These are phyloP conservation scores for Pyrenochaeta sp. DNA, from an alignment of 2,329 filamentous ascomycete genomes.

Conservation along the genomic window DNA sequence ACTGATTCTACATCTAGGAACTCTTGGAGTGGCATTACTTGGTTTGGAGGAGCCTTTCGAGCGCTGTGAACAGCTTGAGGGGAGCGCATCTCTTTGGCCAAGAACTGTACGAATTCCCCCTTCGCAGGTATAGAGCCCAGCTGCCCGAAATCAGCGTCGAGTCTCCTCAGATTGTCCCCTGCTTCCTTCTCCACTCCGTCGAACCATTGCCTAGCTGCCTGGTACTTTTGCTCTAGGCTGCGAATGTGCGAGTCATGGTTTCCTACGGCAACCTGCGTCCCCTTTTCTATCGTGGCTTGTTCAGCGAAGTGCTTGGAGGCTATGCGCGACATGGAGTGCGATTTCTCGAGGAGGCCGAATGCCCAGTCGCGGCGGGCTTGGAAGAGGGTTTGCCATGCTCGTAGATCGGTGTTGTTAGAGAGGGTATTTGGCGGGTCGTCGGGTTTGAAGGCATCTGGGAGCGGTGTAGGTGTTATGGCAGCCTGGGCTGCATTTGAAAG, in stretches of 20 bases:
- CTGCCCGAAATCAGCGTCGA: slow-evolving; percentile 73
- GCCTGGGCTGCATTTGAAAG: slow-evolving; percentile 53
- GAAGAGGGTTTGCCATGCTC: slow-evolving; percentile 90
- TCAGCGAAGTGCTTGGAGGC: slow-evolving; percentile 73
- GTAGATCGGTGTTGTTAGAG: slow-evolving; percentile 77
- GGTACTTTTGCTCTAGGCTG: slow-evolving; percentile 73
- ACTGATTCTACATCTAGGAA: slow-evolving; percentile 78
- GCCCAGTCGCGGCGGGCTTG: slow-evolving; percentile 83
- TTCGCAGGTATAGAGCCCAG: slow-evolving; percentile 71
- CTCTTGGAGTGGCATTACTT: slow-evolving; percentile 40
- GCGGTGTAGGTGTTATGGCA: slow-evolving; percentile 59
- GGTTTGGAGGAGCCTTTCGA: slow-evolving; percentile 32
- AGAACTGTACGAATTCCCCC: slow-evolving; percentile 65
- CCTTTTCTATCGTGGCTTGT: slow-evolving; percentile 78
- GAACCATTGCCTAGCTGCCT: slow-evolving; percentile 75
- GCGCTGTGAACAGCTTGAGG: slow-evolving; percentile 28
- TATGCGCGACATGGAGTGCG: slow-evolving; percentile 68
- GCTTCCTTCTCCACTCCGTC: slow-evolving; percentile 73
- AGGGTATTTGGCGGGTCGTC: slow-evolving; percentile 78
- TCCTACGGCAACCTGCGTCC: slow-evolving; percentile 82
- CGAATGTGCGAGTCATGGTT: slow-evolving; percentile 82
- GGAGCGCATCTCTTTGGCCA: slow-evolving; percentile 44
- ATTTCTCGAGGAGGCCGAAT: slow-evolving; percentile 71
- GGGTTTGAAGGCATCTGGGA: slow-evolving; percentile 67
- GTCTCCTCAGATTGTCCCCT: slow-evolving; percentile 66